These are phyloP conservation scores for Beauveria sp. DNA, from an alignment of 2,329 filamentous ascomycete species.

Conservation along the genomic window DNA sequence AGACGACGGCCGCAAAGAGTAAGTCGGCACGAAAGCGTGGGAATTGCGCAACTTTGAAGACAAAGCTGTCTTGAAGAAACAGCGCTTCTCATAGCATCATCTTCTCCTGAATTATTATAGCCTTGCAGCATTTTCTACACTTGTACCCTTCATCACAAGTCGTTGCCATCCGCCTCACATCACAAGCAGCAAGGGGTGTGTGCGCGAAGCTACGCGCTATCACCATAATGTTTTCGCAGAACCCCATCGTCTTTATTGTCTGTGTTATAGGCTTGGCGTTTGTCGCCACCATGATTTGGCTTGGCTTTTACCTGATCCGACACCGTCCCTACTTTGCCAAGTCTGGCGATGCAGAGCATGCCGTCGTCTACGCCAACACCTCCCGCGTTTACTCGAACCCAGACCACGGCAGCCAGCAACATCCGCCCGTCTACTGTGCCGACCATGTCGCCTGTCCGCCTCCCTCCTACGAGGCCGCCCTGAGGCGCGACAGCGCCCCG, in stretches of 20 bases:
- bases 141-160: neutral
- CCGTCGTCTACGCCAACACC: neutral
- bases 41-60: neutral
- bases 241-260: conserved; percentile 5
- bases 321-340: neutral
- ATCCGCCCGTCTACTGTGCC: conserved; percentile 12
- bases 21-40: neutral
- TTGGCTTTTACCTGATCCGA: neutral
- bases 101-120: too few species aligned
- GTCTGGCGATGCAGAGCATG: neutral
- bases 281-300: neutral
- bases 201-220: neutral
- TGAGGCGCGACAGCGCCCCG: neutral
- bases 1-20: neutral
- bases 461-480: conserved; percentile 12
- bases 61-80: too few species aligned
- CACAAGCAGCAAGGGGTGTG: neutral
- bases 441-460: conserved; percentile 12
- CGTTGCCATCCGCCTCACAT: neutral
- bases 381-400: neutral
- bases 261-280: neutral
- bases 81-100: too few species aligned
- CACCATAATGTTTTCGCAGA: neutral
- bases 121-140: too few species aligned
- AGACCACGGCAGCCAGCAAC: neutral